Evolutionary conservation across 2,329 filamentous ascomycete genomes (phyloP), one percentile per base, ranked within the genome.

Genomic region (Pyricularia pennisetigena): DNA sequence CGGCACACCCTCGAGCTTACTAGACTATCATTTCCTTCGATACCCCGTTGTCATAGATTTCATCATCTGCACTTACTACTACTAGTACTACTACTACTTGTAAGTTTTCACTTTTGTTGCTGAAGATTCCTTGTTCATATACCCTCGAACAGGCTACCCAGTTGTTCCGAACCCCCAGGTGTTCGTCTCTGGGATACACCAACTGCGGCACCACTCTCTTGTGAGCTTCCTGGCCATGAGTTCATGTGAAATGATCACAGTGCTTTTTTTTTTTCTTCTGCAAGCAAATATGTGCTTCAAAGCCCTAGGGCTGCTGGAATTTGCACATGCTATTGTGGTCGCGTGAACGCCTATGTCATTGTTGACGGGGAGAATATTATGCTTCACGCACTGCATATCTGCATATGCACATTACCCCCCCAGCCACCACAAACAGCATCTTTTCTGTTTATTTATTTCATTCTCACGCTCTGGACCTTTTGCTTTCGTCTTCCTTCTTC

Each of bases 11-110:
- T 66, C 23, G 20, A 67, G 28, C 67, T n/a, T 49, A 61, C 63
- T 68, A 68, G 67, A 68, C 16, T 64, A 23, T 68, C 49, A 16
- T 57, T 65, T 65, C 35, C 66, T 67, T 67, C 29, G 67, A 68
- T 68, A 68, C 67, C 67, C 65, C 54, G 6, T 30, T 57, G 41
- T 54, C 63, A 65, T 68, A 68, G 67, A 65, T 30, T 26, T 68
- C 14, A 30, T 64, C 29, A 54, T n/a, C 24, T 29, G 24, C 30
- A 63, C 57, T 62, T 63, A n/a, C 26, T 64, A 23, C 16, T 14
- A 14, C 14, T 28, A n/a, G 66, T 67, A 63, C n/a, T 63, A n/a
- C 26, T 64, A 23, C 16, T 14, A 14, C 14, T 28, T 29, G 66
- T 67, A 63, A 61, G 66, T 63, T 16, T 28, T 24, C 20, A 24